Percentiles rank a stretch among this genome's conserved stretches.
Conservation (phyloP, 306 rosid species). For the Cucurbita maxima region DNA sequence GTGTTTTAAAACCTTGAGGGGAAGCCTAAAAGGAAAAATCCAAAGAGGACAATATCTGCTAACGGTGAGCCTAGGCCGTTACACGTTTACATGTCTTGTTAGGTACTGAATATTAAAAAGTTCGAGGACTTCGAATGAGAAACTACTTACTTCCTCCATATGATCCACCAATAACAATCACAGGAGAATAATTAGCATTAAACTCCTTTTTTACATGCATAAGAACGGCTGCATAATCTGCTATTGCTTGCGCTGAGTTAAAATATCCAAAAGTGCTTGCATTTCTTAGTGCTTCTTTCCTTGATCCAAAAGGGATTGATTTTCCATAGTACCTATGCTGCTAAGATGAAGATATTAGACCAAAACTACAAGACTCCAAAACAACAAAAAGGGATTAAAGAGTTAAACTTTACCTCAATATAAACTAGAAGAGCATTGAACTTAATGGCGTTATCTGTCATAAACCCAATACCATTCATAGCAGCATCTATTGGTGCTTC, state of each 20-base stretch:
- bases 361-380: background rate
- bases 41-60: no score
- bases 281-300: conserved; percentile 38
- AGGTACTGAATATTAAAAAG: background rate
- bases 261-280: conserved; percentile 48
- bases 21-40: no score
- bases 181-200: conserved; percentile 30
- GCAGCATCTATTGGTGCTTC: conserved; percentile 16
- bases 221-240: conserved; percentile 51
- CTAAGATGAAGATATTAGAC: background rate
- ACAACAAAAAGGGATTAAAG: background rate
- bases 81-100: background rate
- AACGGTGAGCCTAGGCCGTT: no score
- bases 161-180: conserved; percentile 63
- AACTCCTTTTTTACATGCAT: conserved; percentile 31
- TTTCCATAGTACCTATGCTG: conserved; percentile 74
- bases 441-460: conserved; percentile 35
- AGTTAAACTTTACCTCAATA: conserved; percentile 39
- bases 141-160: conserved; percentile 73
- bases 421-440: conserved; percentile 49
- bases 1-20: no score
- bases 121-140: background rate
- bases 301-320: conserved; percentile 56
- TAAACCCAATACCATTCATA: conserved; percentile 21
- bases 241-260: conserved; percentile 72